Conservation (phyloP, 805 yeast genomes). For the Scheffersomyces lignosus region DNA sequence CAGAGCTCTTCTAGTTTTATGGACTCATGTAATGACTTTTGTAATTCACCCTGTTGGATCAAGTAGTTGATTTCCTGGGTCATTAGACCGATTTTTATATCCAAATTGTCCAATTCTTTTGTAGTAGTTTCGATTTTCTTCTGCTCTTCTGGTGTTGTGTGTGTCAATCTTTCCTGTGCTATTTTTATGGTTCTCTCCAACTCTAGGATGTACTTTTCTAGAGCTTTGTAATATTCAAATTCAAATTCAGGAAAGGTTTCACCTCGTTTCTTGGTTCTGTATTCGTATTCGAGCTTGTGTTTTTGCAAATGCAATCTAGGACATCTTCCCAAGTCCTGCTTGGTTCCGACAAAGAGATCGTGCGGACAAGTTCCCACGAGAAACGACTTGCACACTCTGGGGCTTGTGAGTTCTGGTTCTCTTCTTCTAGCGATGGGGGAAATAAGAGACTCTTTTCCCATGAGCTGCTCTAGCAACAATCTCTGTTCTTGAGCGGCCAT, state of each 20-base stretch:
- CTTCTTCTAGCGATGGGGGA: slow-evolving; percentile 30
- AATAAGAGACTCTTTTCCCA: slow-evolving; percentile 62
- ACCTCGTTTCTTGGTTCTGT: slow-evolving; percentile 38
- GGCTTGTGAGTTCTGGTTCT: slow-evolving; percentile 44
- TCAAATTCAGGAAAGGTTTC: slow-evolving; percentile 52
- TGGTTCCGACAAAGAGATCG: slow-evolving; percentile 79
- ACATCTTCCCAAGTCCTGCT: slow-evolving; percentile 80
- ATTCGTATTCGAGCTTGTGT: slow-evolving; percentile 68
- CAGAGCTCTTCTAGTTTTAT: slow-evolving; percentile 44
- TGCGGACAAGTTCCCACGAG: slow-evolving; percentile 86
- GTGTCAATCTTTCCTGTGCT: slow-evolving; percentile 59
- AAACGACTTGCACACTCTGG: slow-evolving; percentile 71
- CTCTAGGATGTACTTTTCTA: slow-evolving; percentile 61
- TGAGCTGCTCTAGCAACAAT: slow-evolving; percentile 71
- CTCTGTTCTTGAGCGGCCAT: slow-evolving; percentile 71
- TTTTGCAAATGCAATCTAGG: slow-evolving; percentile 74
- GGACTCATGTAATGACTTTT: slow-evolving; percentile 52
- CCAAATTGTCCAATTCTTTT: slow-evolving; percentile 59
- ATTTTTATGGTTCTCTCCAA: slow-evolving; percentile 63
- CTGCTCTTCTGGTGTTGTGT: slow-evolving; percentile 73
- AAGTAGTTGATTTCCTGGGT: slow-evolving; percentile 63
- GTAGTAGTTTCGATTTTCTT: slow-evolving; percentile 56
- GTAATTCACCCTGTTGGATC: slow-evolving; percentile 47
- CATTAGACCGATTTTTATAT: slow-evolving; percentile 63
- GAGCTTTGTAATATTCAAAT: slow-evolving; percentile 46